Evolutionary conservation across 2,329 filamentous ascomycete genomes (phyloP).

Genomic region (Penicillium sp.): DNA sequence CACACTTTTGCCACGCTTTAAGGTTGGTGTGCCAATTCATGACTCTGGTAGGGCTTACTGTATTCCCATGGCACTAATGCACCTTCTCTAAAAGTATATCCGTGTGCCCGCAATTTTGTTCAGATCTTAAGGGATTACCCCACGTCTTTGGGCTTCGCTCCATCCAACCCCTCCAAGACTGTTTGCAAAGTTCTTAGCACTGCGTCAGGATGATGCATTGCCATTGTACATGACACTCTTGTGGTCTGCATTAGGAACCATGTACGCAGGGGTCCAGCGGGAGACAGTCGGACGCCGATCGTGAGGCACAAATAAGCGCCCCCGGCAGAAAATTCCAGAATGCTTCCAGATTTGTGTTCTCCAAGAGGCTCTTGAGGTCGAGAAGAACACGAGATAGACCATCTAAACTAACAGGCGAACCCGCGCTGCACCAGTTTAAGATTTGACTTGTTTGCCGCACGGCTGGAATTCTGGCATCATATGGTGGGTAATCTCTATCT

Average conservation of each 20-base stretch:
- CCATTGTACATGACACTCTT: slow-evolving; percentile 15
- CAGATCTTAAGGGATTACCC: background rate
- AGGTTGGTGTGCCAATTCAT: background rate
- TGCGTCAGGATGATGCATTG: slow-evolving; percentile 7
- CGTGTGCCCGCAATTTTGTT: background rate
- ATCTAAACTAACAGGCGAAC: background rate
- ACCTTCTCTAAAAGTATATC: background rate
- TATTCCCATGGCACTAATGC: background rate
- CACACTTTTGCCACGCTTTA: background rate
- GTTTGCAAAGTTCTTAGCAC: slow-evolving; percentile 13
- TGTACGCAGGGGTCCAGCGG: slow-evolving; percentile 4
- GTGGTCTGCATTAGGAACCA: slow-evolving; percentile 25
- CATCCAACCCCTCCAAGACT: slow-evolving; percentile 15
- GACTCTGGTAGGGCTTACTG: background rate
- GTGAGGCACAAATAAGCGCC: slow-evolving; percentile 21
- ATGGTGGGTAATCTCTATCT: background rate
- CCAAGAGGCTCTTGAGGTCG: slow-evolving; percentile 12
- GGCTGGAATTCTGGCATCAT: background rate
- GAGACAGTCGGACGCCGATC: slow-evolving; percentile 17
- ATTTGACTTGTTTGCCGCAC: slow-evolving; percentile 1
- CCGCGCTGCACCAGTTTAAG: background rate
- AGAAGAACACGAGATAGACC: background rate
- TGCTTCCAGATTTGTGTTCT: slow-evolving; percentile 11
- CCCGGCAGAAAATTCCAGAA: slow-evolving; percentile 19
- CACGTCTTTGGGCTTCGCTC: background rate